Conservation (phyloP, 2,329 filamentous ascomycete genomes). For the Pseudogymnoascus sp. region DNA sequence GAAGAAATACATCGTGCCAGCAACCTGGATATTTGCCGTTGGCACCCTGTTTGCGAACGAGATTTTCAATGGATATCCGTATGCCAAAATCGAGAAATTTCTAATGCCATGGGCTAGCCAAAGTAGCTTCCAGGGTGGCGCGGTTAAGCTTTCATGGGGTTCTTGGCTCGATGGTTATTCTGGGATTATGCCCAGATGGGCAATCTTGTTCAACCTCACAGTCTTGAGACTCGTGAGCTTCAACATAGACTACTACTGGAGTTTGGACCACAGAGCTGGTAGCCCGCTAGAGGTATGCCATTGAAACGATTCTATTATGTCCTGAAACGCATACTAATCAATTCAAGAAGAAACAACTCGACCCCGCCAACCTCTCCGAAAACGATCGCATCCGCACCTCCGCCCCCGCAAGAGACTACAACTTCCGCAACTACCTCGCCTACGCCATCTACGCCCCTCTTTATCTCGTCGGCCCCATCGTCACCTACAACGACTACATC, state of each 20-base stretch:
- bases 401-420: constrained; percentile 64
- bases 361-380: constrained; percentile 81
- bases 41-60: constrained; percentile 85
- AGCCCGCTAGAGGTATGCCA: constrained; percentile 74
- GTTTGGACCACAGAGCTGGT: constrained; percentile 53
- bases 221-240: constrained; percentile 90
- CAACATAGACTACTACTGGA: constrained; percentile 97
- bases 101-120: constrained; percentile 33
- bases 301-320: background rate
- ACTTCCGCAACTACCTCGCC: constrained; percentile 79
- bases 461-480: constrained; percentile 85
- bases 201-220: constrained; percentile 96
- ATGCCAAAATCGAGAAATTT: constrained; percentile 54
- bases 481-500: constrained; percentile 98
- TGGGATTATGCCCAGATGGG: constrained; percentile 85
- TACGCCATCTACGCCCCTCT: constrained; percentile 89
- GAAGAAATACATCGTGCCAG: constrained; percentile 61
- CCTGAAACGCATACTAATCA: constrained; percentile 47
- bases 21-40: constrained; percentile 89
- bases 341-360: constrained; percentile 93
- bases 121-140: constrained; percentile 8
- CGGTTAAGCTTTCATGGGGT: constrained; percentile 44
- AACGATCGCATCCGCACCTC: constrained; percentile 76
- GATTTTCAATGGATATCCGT: constrained; percentile 69
- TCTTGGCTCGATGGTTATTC: constrained; percentile 70